Base-by-base conservation (phyloP, 768 basidiomycete species). In the Phaeotremella fagi region DNA sequence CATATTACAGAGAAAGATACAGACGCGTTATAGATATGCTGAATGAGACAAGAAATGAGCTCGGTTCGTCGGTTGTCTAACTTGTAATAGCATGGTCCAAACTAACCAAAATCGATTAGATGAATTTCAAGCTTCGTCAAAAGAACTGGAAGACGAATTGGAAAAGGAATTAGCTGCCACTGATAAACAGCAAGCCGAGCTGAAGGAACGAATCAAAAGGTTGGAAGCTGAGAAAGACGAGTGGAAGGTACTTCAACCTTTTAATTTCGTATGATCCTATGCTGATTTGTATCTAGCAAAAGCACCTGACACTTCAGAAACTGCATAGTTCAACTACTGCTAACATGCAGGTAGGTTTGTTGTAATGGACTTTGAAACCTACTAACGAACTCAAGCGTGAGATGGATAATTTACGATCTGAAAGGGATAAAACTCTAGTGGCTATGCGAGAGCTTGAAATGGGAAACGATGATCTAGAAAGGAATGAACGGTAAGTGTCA, bases 371-470 rank as follows among this genome's bases (percentile, higher is more conserved):
- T 12, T 51, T 79, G 88, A 31, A 82, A 89, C n/a, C n/a, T n/a
- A n/a, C 52, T 83, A 86, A 67, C 83, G 85, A 55, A 80, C 85
- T 58, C 85, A 86, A 97, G 73, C 79, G 95, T 26, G 94, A 98
- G 76, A 87, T 98, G 83, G 94, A 94, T 43, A 97, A 95, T 67
- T 60, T 74, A 4, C 61, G 66, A 11, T 67, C 68, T 3, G 75
- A 76, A 47, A 53, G 70, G 38, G 70, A 75, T 46, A 72, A 72
- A 27, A 64, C 70, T 14, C 62, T 68, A 15, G 60, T 70, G 1
- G 68, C 72, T 18, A 59, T 75, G 4, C 55, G 74, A 4, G 67
- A 70, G 33, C 59, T 75, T 20, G 75, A 76, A 54, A 68, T 74
- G 69, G 75, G 75, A 4, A 73, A 73, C 46, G 95, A 99, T 67